Base-by-base conservation (phyloP, 352 stramenopile species). In the Aphanomyces euteiches region DNA sequence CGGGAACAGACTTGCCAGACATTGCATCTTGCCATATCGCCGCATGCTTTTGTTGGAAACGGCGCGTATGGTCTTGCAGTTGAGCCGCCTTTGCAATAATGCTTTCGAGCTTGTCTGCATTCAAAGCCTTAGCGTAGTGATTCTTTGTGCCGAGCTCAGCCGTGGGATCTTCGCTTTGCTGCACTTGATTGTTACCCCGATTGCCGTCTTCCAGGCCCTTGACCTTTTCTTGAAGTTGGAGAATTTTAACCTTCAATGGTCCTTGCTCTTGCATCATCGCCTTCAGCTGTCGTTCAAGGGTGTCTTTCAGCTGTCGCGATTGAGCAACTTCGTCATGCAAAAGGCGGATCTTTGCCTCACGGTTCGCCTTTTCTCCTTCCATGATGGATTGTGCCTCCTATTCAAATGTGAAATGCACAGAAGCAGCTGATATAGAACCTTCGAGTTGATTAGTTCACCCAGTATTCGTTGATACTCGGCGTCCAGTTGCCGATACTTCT, bases 41-140 rank as follows among this genome's bases (percentile, higher is more conserved):
- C 3, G n/a, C 47, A 39, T 70, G 38, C 40, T 63, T 70, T 60
- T 70, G 47, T 53, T 70, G 64, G 40, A 70, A 70, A 8, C 54
- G 48, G 7, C 21, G 10, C 34, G 64, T 70, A n/a, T 61, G 64
- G 15, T 70, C 50, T 15, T 61, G 43, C 12, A 70, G 64, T 39
- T 70, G 47, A 15, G 12, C 12, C 37, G 64, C 47, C 54, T 70
- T 70, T 45, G 36, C 37, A 17, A 70, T 17, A 36, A 70, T 17
- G 39, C 17, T 70, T 6, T 70, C 64, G 6, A 70, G 19, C 38
- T 13, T 43, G 4, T 70, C 64, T 13, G 61, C 17, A 47, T 5
- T 13, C 13, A 4, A 7, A 10, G 36, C 21, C 19, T 19, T 4
- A 41, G 58, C 37, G 15, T 15, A n/a, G 58, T 41, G 13, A 19